Conservation (phyloP, 441 rosid genomes). For the Erysimum cheiri region DNA sequence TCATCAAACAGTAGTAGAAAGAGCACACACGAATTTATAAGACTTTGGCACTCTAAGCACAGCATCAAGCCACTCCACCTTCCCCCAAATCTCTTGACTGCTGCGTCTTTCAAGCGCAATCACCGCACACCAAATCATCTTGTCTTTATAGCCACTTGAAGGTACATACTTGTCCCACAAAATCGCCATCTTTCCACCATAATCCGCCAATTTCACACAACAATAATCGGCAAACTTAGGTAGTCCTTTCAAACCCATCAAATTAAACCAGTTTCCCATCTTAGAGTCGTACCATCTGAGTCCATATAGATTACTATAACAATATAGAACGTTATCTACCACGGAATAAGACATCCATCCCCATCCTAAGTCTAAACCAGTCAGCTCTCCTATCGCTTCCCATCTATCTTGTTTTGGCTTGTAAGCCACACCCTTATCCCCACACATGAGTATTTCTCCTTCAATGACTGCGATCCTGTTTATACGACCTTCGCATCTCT, state of each 20-base stretch:
- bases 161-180: slow-evolving; percentile 13
- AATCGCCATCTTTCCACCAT: slow-evolving; percentile 16
- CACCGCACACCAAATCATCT: slow-evolving; percentile 12
- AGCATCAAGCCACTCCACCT: neutral
- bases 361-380: slow-evolving; percentile 2
- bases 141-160: neutral
- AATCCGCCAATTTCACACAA: neutral
- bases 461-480: too few relatives aligned
- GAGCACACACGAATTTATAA: neutral
- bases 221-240: neutral
- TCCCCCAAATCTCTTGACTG: neutral
- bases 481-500: too few relatives aligned
- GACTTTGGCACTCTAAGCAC: neutral
- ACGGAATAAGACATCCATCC: neutral
- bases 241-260: neutral
- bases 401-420: neutral
- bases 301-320: neutral
- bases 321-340: neutral
- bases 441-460: too few relatives aligned
- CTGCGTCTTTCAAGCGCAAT: neutral
- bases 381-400: neutral
- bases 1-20: slow-evolving; percentile 5
- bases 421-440: slow-evolving; percentile 11
- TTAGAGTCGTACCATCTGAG: neutral
- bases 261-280: neutral